phyloP scores from a whole-genome alignment of 2,329 filamentous ascomycete genomes.

The Pestalotiopsis sp. region DNA sequence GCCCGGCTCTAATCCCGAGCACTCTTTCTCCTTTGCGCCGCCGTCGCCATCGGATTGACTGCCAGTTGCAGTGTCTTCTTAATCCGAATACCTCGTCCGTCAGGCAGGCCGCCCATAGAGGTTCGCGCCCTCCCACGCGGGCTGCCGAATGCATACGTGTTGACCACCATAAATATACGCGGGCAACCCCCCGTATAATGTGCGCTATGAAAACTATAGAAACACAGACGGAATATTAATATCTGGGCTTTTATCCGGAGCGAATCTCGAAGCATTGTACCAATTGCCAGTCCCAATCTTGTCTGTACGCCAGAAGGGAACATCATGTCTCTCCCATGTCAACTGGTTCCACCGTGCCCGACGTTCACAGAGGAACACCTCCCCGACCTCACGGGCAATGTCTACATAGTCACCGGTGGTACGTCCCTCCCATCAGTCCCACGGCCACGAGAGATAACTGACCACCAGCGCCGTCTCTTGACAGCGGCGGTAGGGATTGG shows the following conservation, averaged over 20 bases:
- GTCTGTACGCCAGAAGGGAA: too few species aligned
- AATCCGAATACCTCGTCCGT: too few species aligned
- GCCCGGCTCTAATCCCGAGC: not conserved
- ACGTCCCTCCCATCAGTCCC: not conserved
- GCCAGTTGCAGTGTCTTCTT: not conserved
- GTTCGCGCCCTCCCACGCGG: too few species aligned
- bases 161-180: too few species aligned
- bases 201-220: too few species aligned
- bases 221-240: too few species aligned
- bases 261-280: too few species aligned
- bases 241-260: too few species aligned
- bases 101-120: too few species aligned
- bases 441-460: not conserved
- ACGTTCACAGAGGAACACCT: slow-evolving; percentile 4
- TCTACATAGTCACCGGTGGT: not conserved
- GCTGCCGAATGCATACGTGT: too few species aligned
- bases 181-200: too few species aligned
- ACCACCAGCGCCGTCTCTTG: not conserved
- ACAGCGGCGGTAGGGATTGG: slow-evolving; percentile 5
- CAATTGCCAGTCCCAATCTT: too few species aligned
- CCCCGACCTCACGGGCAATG: slow-evolving; percentile 1
- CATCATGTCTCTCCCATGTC: not conserved
- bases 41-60: not conserved
- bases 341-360: slow-evolving; percentile 1
- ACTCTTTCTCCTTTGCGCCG: not conserved